These are phyloP conservation scores for Quercus rubra DNA, from an alignment of 306 rosid species.

Conservation along the genomic window DNA sequence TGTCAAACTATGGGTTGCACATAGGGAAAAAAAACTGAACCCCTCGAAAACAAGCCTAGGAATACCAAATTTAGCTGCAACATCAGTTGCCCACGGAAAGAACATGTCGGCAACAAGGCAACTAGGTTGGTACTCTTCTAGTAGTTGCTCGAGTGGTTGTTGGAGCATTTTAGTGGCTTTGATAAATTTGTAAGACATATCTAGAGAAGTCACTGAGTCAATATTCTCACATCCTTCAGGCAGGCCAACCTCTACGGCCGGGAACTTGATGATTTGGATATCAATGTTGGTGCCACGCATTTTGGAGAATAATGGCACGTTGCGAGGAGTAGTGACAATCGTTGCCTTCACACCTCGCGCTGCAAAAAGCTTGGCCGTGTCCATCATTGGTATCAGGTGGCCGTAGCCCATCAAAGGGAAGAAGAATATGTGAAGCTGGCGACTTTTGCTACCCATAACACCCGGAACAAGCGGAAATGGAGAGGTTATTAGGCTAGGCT, in stretches of 20 bases:
- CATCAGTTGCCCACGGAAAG: slow-evolving; percentile 28
- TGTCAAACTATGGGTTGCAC: accelerated
- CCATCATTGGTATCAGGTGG: background rate
- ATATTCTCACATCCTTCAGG: slow-evolving; percentile 32
- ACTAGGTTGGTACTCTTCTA: slow-evolving; percentile 7
- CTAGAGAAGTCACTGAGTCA: slow-evolving; percentile 1
- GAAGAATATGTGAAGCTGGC: background rate
- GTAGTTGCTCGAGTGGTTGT: slow-evolving; percentile 16
- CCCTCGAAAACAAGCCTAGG: no score
- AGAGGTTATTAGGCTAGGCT: no score
- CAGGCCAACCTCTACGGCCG: slow-evolving; percentile 8
- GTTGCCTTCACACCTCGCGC: slow-evolving; percentile 22
- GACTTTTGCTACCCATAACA: no score
- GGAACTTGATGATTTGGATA: slow-evolving; percentile 22
- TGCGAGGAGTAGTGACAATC: slow-evolving; percentile 25
- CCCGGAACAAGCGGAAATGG: no score
- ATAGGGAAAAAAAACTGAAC: no score
- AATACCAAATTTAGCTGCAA: slow-evolving; percentile 6
- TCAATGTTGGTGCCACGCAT: background rate
- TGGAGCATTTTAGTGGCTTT: slow-evolving; percentile 8
- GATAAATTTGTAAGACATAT: background rate
- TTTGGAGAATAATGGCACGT: slow-evolving; percentile 18
- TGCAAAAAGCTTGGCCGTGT: slow-evolving; percentile 1
- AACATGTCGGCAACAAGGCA: slow-evolving; percentile 21
- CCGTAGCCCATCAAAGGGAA: slow-evolving; percentile 23